These are phyloP conservation scores for Populus ilicifolia DNA, from an alignment of 345 rosid genomes.

Conservation along the genomic window DNA sequence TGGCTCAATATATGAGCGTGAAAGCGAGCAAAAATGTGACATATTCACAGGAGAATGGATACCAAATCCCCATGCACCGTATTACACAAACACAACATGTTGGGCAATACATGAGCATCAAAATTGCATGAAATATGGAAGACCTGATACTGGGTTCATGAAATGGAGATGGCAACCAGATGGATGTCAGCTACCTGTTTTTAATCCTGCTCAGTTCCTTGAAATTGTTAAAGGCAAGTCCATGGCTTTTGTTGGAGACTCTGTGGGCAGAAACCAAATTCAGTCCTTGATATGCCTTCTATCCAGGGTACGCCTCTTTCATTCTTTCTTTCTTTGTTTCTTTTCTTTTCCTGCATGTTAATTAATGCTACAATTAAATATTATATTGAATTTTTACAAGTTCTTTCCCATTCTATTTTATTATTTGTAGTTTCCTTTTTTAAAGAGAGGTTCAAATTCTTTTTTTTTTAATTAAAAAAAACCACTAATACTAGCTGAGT, in stretches of 20 bases:
- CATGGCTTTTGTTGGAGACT: constrained; percentile 86
- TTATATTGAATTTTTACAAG: too few species aligned
- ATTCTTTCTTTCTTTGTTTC: too few species aligned
- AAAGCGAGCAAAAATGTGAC: constrained; percentile 37
- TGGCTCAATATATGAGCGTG: neutral
- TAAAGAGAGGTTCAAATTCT: too few species aligned
- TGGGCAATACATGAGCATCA: constrained; percentile 98
- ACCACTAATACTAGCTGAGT: too few species aligned
- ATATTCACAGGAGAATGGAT: constrained; percentile 86
- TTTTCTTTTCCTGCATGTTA: too few species aligned
- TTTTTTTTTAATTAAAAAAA: too few species aligned
- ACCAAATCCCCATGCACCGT: constrained; percentile 62
- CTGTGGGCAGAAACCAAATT: constrained; percentile 87
- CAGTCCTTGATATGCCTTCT: constrained; percentile 95
- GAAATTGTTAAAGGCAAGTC: constrained; percentile 68
- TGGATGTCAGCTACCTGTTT: constrained; percentile 60
- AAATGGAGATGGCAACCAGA: constrained; percentile 87
- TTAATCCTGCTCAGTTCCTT: constrained; percentile 70
- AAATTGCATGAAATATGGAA: constrained; percentile 86
- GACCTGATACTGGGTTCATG: constrained; percentile 66
- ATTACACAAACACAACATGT: constrained; percentile 80
- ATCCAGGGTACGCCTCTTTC: constrained; percentile 51
- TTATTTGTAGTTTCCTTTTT: too few species aligned
- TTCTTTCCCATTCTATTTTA: too few species aligned
- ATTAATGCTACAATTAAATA: too few species aligned